phyloP scores from a whole-genome alignment of 78 protist genomes.

The Bodo saltans region DNA sequence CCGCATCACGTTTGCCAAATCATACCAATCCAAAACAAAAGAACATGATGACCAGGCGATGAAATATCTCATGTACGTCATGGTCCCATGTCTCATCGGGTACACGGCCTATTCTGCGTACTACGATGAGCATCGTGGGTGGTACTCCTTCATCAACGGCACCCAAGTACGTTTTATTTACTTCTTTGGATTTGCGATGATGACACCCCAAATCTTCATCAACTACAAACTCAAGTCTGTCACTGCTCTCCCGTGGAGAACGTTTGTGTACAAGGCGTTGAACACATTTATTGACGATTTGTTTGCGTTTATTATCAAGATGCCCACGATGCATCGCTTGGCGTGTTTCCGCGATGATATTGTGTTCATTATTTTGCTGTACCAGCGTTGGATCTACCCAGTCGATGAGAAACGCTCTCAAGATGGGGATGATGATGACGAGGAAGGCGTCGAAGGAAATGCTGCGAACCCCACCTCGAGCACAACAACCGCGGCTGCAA shows the following conservation, averaged over 20 bases:
- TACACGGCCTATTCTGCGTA: conserved; percentile 75
- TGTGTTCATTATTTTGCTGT: conserved; percentile 76
- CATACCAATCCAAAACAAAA: conserved; percentile 48
- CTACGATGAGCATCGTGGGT: conserved; percentile 71
- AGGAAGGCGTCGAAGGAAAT: no score
- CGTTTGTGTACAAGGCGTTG: conserved; percentile 85
- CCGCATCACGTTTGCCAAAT: no score
- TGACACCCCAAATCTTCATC: conserved; percentile 95
- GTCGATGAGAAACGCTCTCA: conserved; percentile 68
- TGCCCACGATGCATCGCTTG: conserved; percentile 91
- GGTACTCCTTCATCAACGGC: conserved; percentile 47
- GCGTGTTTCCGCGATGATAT: conserved; percentile 93
- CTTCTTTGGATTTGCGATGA: conserved; percentile 69
- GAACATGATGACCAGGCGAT: conserved; percentile 73
- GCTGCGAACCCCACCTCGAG: no score
- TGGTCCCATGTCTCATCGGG: conserved; percentile 66
- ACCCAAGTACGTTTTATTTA: conserved; percentile 31
- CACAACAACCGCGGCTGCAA: no score
- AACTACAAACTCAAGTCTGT: conserved; percentile 88
- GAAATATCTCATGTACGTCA: conserved; percentile 58
- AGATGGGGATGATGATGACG: not conserved
- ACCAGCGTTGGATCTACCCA: conserved; percentile 88
- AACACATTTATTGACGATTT: conserved; percentile 96
- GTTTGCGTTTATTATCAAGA: conserved; percentile 87
- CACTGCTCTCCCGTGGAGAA: conserved; percentile 90